Base-by-base conservation (phyloP, 306 rosid genomes). In the Cicer judaicum region DNA sequence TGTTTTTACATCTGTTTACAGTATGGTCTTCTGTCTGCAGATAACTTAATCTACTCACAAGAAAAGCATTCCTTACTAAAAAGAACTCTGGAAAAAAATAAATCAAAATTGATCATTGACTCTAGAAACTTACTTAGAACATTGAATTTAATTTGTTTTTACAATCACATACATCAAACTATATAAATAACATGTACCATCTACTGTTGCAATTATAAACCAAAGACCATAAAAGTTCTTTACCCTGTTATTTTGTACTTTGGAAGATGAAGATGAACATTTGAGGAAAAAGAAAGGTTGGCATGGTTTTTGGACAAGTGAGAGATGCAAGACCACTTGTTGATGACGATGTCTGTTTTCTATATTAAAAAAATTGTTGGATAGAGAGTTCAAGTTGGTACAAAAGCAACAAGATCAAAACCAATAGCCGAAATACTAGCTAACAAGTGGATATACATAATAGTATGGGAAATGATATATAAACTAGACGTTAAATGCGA, bases 231-330 rank as follows among this genome's bases (percentile, higher is more conserved):
- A 14, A 8, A 7, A 50, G 56, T 50, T 7, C 21, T 14, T 50
- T 21, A 78, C 46, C 64, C 72, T 78, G 71, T 7, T 68, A 72
- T 36, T 76, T 6, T 82, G 73, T 36, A 40, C 24, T 43, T 15
- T 63, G 73, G 81, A 48, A 84, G 74, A 84, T 68, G 83, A 77
- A 69, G 76, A 79, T 74, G 79, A 81, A 83, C 19, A 36, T 68
- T 29, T 10, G 50, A 79, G 59, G 71, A 59, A 74, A 77, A 67
- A 68, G 57, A 76, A 82, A 70, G 77, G 48, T 57, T 44, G 40
- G 78, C 72, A 64, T 52, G 18, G 73, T 55, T 38, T 48, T 77
- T 86, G 80, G 85, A 79, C 77, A 16, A 75, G 73, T 48, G 59
- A 24, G 62, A 64, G 64, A 69, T 50, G 73, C 79, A 68, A 72